These are phyloP conservation scores for Straminergon stramineum DNA, from an alignment of 225 moss, liverwort and hornwort species.

Conservation along the genomic window DNA sequence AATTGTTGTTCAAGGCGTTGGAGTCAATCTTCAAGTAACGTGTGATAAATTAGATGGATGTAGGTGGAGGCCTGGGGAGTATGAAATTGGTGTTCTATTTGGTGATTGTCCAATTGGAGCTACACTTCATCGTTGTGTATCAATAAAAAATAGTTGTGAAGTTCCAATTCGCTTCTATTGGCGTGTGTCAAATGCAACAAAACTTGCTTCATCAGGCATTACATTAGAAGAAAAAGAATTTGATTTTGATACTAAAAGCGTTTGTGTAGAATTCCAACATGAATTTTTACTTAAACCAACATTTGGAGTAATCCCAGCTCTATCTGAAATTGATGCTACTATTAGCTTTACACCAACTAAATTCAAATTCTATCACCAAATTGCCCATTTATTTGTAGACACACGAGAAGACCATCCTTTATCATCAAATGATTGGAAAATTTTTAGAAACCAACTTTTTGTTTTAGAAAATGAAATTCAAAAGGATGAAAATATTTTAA, in stretches of 20 bases:
- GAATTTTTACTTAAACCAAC: constrained; percentile 36
- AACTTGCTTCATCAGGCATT: not conserved
- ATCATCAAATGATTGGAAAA: constrained; percentile 42
- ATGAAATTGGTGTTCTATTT: constrained; percentile 44
- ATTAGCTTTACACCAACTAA: constrained; percentile 50
- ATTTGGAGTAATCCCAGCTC: constrained; percentile 47
- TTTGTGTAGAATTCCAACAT: constrained; percentile 2
- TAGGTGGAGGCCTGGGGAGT: constrained; percentile 41
- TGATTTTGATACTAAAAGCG: not conserved
- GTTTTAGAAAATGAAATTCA: constrained; percentile 28
- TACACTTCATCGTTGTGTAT: constrained; percentile 13
- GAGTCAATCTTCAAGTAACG: constrained; percentile 44
- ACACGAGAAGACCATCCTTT: constrained; percentile 45
- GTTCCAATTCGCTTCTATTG: constrained; percentile 33
- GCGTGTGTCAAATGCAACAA: not conserved
- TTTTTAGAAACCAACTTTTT: constrained; percentile 43
- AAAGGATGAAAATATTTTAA: not conserved
- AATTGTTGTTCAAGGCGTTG: constrained; percentile 41
- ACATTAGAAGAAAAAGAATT: constrained; percentile 12
- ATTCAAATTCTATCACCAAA: constrained; percentile 33
- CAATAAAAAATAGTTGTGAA: constrained; percentile 37
- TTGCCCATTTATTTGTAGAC: constrained; percentile 54
- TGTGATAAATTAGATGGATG: constrained; percentile 55
- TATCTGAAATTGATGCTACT: constrained; percentile 10
- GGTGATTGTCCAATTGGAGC: constrained; percentile 46